Base-by-base conservation (phyloP, 1,139 yeast species). In the Sugiyamaella japonica region DNA sequence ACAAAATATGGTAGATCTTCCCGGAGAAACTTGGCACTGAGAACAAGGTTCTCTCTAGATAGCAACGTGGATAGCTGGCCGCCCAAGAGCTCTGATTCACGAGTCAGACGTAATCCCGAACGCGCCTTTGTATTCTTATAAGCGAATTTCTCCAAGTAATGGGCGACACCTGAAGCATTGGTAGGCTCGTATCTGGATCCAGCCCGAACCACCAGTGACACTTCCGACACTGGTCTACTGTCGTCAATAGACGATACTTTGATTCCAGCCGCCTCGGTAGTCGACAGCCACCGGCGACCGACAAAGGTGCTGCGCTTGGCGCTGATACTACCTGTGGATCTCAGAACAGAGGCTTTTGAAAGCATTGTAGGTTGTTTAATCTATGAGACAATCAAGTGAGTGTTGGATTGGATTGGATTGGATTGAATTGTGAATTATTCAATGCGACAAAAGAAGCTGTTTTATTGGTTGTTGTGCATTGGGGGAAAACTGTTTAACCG, bases 11-110 rank as follows among this genome's bases (percentile, higher is more conserved):
- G 98, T 69, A 95, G 82, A 65, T 86, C 89, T 73, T 87, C 88
- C 72, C 85, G 85, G 73, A 93, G 81, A 78, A 93, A 93, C 65
- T 82, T 79, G 56, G 98, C 85, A 64, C 83, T 80, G 70, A 93
- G 81, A 61, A 87, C 81, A 63, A 95, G 81, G 67, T 85, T 79
- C 72, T 93, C 98, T 78, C 97, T 86, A 70, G 89, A 83, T 64
- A 89, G 85, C 56, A 73, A 67, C 48, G 95, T 78, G 50, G 81
- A 71, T 72, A 89, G 82, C 61, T 75, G 75, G 69, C 97, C 98
- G 62, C 99, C 99, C 66, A 93, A 80, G 63, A 93, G 82, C 77
- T 95, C 99, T 55, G 93, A 77, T 76, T 95, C 99, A 75, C 99
- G 87, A 67, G 91, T 87, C 69, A 91, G 80, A 77, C 99, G 88